Evolutionary conservation across 108 stramenopile genomes (phyloP).

Genomic region (Nannochloropsis gaditana): DNA sequence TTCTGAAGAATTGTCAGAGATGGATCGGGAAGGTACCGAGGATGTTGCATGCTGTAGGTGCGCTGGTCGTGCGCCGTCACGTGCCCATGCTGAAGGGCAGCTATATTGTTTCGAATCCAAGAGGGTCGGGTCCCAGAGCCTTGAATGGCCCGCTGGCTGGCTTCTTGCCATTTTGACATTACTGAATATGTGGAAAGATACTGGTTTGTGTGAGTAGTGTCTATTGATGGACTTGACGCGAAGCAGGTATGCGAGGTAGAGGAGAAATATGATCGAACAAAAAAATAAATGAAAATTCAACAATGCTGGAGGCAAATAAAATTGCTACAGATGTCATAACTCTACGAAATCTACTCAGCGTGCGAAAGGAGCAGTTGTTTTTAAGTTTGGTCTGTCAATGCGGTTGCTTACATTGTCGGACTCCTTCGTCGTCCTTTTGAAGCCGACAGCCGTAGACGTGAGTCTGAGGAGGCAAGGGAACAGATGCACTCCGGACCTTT

Average conservation of each 20-base stretch:
- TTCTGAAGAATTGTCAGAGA: not conserved
- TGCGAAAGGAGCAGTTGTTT: no score
- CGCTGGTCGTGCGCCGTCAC: not conserved
- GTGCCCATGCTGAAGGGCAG: not conserved
- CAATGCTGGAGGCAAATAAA: no score
- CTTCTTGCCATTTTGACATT: not conserved
- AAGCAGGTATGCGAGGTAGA: no score
- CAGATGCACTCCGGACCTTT: not conserved
- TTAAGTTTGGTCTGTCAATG: no score
- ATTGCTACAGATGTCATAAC: no score
- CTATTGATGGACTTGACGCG: no score
- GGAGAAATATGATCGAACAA: no score
- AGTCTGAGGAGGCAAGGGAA: not conserved
- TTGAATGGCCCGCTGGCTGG: not conserved
- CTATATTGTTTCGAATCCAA: constrained; percentile 10
- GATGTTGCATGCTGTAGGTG: not conserved
- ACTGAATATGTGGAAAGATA: not conserved
- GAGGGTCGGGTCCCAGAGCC: not conserved
- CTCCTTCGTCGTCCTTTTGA: not conserved
- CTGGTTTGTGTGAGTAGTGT: no score
- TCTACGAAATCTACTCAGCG: no score
- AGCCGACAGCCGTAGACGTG: constrained; percentile 9
- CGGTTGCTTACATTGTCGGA: not conserved
- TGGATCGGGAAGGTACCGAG: constrained; percentile 1
- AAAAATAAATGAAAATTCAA: no score